Percentiles rank a stretch among this genome's conserved stretches.
phyloP scores from a whole-genome alignment of 257 asterid species.

The Lycium barbarum region DNA sequence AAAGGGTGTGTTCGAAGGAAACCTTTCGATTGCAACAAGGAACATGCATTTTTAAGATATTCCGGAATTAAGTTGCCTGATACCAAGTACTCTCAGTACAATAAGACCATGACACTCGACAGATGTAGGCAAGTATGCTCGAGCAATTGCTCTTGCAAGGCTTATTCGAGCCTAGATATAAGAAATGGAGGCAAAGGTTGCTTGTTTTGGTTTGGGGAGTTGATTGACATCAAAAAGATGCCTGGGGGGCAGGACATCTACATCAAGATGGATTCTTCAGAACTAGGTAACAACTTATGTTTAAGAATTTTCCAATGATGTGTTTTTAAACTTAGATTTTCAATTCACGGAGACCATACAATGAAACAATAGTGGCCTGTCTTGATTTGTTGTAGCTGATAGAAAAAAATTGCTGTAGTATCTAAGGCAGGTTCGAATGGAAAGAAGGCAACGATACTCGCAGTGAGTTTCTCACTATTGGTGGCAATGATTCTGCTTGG shows the following conservation, averaged over 20 bases:
- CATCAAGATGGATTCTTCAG: slow-evolving; percentile 41
- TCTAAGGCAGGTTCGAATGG: slow-evolving; percentile 11
- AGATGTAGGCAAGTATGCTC: slow-evolving; percentile 39
- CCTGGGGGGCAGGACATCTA: slow-evolving; percentile 39
- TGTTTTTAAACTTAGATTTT: background rate
- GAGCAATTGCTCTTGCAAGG: slow-evolving; percentile 50
- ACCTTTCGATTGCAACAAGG: slow-evolving; percentile 25
- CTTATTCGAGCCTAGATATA: slow-evolving; percentile 39
- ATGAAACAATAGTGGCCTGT: background rate
- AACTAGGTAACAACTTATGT: slow-evolving; percentile 18
- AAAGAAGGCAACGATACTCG: background rate
- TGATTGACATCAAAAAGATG: slow-evolving; percentile 35
- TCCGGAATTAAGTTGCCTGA: slow-evolving; percentile 16
- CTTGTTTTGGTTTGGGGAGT: slow-evolving; percentile 46
- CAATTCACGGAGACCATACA: background rate
- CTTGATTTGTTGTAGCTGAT: slow-evolving; percentile 8
- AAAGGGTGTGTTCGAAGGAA: slow-evolving; percentile 38
- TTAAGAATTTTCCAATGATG: background rate
- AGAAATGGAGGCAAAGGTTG: slow-evolving; percentile 45
- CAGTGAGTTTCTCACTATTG: background rate
- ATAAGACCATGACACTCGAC: slow-evolving; percentile 5
- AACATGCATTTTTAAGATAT: background rate
- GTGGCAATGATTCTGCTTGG: slow-evolving; percentile 7
- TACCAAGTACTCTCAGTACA: slow-evolving; percentile 12
- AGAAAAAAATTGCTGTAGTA: background rate